Conservation (phyloP, 2,329 filamentous ascomycete genomes). For the Zymoseptoria passerinii region DNA sequence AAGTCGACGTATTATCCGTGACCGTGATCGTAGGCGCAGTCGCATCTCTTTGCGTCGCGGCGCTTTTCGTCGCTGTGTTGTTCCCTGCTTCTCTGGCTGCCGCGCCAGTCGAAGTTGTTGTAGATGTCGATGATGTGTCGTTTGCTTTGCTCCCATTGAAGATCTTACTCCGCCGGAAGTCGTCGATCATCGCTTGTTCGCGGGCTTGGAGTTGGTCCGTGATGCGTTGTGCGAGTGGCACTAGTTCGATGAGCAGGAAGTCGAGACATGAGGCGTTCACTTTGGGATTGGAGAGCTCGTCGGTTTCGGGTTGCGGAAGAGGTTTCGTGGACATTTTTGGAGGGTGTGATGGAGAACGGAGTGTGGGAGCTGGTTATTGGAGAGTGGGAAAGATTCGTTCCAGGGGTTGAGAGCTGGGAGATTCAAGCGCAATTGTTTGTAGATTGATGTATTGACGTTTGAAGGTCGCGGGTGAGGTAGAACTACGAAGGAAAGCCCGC, state of each 20-base stretch:
- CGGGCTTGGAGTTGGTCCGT: conserved; percentile 59
- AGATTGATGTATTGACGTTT: neutral
- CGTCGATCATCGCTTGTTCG: conserved; percentile 35
- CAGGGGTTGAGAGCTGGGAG: neutral
- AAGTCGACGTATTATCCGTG: conserved; percentile 8
- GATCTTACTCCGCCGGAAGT: conserved; percentile 24
- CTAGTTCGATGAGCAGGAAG: conserved; percentile 90
- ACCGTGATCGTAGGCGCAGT: conserved; percentile 8
- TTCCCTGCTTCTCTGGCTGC: conserved; percentile 2
- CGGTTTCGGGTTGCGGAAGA: conserved; percentile 6
- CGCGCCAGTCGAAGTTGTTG: conserved; percentile 14
- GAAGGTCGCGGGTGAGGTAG: neutral
- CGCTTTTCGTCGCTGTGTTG: neutral
- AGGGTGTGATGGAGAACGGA: no score
- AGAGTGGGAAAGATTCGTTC: neutral
- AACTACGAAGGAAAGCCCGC: neutral
- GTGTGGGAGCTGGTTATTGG: neutral
- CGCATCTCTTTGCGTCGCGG: conserved; percentile 12
- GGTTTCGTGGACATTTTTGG: conserved; percentile 9
- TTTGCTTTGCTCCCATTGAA: conserved; percentile 13
- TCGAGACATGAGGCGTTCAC: conserved; percentile 80
- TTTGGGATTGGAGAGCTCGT: conserved; percentile 25
- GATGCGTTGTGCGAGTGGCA: conserved; percentile 84
- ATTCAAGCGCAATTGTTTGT: neutral
- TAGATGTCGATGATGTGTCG: conserved; percentile 15